phyloP scores from a whole-genome alignment of 306 rosid species.

The Dryas octopetala region DNA sequence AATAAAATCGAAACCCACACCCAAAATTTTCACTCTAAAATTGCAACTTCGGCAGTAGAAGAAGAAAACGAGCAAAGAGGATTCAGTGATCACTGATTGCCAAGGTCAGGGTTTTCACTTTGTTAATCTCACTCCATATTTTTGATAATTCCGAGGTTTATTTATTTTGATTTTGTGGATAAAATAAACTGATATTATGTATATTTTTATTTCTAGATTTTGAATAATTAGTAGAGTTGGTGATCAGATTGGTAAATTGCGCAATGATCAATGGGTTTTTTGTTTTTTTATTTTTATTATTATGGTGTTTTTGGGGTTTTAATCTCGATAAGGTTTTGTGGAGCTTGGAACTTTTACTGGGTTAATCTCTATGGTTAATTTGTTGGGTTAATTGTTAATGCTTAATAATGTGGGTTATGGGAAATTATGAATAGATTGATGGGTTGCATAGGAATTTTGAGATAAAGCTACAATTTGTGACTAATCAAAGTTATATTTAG shows the following conservation, averaged over 20 bases:
- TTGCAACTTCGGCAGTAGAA: slow-evolving; percentile 48
- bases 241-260: slow-evolving; percentile 41
- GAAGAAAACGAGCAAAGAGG: slow-evolving; percentile 29
- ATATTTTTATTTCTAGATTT: slow-evolving; percentile 2
- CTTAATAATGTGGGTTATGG: slow-evolving; percentile 5
- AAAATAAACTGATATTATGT: not conserved
- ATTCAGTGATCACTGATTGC: slow-evolving; percentile 46
- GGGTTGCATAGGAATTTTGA: slow-evolving; percentile 1
- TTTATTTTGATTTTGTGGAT: slow-evolving; percentile 21
- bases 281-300: not conserved
- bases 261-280: slow-evolving; percentile 29
- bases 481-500: not conserved
- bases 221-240: slow-evolving; percentile 12
- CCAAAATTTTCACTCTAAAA: slow-evolving; percentile 39
- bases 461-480: not conserved
- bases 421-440: slow-evolving; percentile 3
- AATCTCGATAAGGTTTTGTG: slow-evolving; percentile 19
- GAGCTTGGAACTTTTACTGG: not conserved
- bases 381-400: slow-evolving; percentile 11
- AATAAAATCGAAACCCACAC: slow-evolving; percentile 57
- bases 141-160: not conserved
- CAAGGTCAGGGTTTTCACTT: slow-evolving; percentile 47
- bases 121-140: slow-evolving; percentile 3
- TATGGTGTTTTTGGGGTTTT: not conserved
- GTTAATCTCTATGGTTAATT: slow-evolving; percentile 10